Evolutionary conservation across 2,329 filamentous ascomycete species (phyloP), one percentile per base, ranked within the genome.

Genomic region (Fusarium sp.): DNA sequence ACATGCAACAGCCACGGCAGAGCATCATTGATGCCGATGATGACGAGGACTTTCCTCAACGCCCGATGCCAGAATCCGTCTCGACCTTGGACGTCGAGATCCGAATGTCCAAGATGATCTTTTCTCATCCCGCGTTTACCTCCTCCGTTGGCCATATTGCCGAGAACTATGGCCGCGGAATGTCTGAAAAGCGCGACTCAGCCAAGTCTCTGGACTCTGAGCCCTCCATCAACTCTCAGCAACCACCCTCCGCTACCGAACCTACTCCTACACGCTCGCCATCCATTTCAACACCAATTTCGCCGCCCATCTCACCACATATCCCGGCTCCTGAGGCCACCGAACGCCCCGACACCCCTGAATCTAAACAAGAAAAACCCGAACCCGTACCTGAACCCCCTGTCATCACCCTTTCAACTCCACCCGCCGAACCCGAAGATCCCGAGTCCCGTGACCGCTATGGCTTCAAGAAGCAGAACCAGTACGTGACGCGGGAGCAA

Each of bases 381-480:
- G 71, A 60, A 30, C 46, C 61, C 11, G 37, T 52, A 39, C 53
- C 64, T 40, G 36, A 70, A 56, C 66, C 75, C 66, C 59, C 78
- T 62, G 55, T 75, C 65, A 60, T 78, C 66, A 39, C 76, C 16
- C 43, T 62, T 13, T 54, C 76, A 30, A 70, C 77, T 30, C 27
- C 44, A 31, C 79, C 78, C 6, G 66, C 70, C 2, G 81, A 84
- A 13, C 79, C 83, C 4, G 84, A 88, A 62, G 86, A 87, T 27
- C 83, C 86, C 6, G 79, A 79, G 13, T 77, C 80, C 16, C 90
- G 94, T 57, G 95, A 98, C 78, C 89, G 93, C 15, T 97, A 98
- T 76, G 95, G 95, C 4, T 98, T 98, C 83, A 93, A 94, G 71
- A 98, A 98, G 79, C 88, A 89, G 39, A 95, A 91, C 41, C 91